Evolutionary conservation across 2,329 filamentous ascomycete genomes (phyloP).

Genomic region (Trichoderma oligosporum): DNA sequence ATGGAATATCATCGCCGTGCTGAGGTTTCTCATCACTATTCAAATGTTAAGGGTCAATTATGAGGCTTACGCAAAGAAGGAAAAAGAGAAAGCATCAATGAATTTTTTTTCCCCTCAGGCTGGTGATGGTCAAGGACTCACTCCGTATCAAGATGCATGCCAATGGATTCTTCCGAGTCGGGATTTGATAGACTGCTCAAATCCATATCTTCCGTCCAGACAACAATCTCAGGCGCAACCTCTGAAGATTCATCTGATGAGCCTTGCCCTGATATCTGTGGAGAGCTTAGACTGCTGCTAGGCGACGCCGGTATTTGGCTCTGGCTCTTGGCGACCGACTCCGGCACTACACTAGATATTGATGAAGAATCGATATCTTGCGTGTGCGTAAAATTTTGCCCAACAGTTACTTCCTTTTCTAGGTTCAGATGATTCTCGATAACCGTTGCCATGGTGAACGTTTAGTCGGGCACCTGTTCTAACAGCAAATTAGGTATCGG

Average conservation of each 20-base stretch:
- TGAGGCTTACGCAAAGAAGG: constrained; percentile 5
- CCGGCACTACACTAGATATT: constrained; percentile 26
- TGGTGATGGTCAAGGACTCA: constrained; percentile 25
- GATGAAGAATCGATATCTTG: constrained; percentile 27
- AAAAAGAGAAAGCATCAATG: not conserved
- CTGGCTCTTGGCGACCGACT: constrained; percentile 28
- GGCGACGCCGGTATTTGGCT: constrained; percentile 30
- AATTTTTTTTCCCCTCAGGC: not conserved
- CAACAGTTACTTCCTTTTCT: constrained; percentile 25
- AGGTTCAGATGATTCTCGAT: constrained; percentile 25
- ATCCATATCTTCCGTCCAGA: constrained; percentile 43
- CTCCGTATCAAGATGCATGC: constrained; percentile 26
- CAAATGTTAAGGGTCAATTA: constrained; percentile 2
- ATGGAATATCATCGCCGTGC: constrained; percentile 21
- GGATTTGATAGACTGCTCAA: constrained; percentile 22
- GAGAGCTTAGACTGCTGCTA: constrained; percentile 27
- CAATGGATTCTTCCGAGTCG: constrained; percentile 27
- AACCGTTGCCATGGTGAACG: constrained; percentile 28
- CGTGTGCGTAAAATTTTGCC: constrained; percentile 24
- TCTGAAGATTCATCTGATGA: constrained; percentile 35
- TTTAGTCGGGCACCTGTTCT: constrained; percentile 21
- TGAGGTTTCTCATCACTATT: constrained; percentile 25
- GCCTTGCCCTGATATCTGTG: constrained; percentile 31
- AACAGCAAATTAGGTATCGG: not conserved
- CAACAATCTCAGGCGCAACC: constrained; percentile 42